phyloP scores from a whole-genome alignment of 306 rosid species.

The Fragaria iinumae region DNA sequence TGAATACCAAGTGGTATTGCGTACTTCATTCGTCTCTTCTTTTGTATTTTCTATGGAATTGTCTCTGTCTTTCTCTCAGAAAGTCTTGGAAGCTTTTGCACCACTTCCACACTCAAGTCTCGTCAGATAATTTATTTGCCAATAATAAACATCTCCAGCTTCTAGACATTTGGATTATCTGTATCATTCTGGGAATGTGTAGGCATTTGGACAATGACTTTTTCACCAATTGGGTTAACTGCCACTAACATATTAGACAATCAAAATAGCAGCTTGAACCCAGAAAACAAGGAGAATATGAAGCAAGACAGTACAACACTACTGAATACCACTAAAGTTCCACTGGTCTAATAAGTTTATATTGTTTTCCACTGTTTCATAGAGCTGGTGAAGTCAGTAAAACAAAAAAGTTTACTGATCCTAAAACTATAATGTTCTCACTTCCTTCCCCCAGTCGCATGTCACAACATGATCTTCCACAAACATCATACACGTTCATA shows the following conservation, averaged over 20 bases:
- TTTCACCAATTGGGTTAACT: conserved; percentile 5
- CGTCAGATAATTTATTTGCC: conserved; percentile 16
- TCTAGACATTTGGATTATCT: not conserved
- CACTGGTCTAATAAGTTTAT: not conserved
- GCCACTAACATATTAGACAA: not conserved
- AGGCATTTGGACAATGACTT: conserved; percentile 13
- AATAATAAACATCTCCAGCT: conserved; percentile 4
- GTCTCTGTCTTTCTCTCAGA: conserved; percentile 44
- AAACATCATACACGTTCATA: not conserved
- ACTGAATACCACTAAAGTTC: not conserved
- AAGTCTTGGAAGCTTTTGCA: conserved; percentile 39
- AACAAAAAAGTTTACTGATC: not conserved
- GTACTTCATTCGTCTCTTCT: conserved; percentile 41
- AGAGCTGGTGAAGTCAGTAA: not conserved
- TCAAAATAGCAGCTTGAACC: not conserved
- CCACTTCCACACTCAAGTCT: conserved; percentile 13
- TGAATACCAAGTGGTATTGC: conserved; percentile 37
- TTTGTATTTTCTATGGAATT: conserved; percentile 39
- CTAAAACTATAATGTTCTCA: not conserved
- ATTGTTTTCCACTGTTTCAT: not conserved
- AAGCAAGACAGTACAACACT: not conserved
- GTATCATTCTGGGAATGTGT: not conserved
- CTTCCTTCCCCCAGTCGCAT: not conserved
- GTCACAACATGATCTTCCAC: not conserved
- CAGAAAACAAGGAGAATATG: not conserved